phyloP scores from a whole-genome alignment of 2,329 filamentous ascomycete genomes.

The Fusarium sp. region DNA sequence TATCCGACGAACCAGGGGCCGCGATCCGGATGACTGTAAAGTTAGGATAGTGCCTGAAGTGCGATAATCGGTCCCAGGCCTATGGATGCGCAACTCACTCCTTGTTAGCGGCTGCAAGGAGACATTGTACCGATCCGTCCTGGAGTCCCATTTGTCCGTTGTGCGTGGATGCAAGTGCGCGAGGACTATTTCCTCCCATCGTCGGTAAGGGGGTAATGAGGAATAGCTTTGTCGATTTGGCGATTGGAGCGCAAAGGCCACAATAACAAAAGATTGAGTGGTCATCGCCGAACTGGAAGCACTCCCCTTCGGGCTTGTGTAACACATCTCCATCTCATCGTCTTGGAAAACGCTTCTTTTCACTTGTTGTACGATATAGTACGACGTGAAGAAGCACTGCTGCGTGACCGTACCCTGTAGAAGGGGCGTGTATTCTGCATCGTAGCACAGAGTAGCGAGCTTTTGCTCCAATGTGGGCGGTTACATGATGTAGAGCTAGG shows the following conservation, averaged over 20 bases:
- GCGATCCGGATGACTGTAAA: neutral
- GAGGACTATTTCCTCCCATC: neutral
- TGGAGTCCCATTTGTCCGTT: neutral
- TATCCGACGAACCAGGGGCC: constrained; percentile 36
- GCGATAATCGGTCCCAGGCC: constrained; percentile 20
- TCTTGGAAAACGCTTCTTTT: constrained; percentile 25
- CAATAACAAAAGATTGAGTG: constrained; percentile 8
- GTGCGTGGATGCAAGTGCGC: neutral
- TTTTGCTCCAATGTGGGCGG: constrained; percentile 24
- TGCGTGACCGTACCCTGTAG: constrained; percentile 3
- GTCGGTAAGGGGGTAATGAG: constrained; percentile 1
- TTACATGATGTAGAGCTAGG: constrained; percentile 31
- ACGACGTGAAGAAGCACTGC: constrained; percentile 15
- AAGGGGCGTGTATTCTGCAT: constrained; percentile 15
- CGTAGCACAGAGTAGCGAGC: constrained; percentile 20
- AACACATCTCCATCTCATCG: constrained; percentile 16
- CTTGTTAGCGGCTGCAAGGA: constrained; percentile 33
- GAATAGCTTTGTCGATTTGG: neutral
- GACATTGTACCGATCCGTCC: constrained; percentile 16
- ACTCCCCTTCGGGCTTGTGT: constrained; percentile 35
- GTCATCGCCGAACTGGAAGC: constrained; percentile 45
- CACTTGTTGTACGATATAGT: constrained; percentile 13
- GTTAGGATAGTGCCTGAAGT: neutral
- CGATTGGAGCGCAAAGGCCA: neutral
- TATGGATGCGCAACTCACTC: constrained; percentile 34